phyloP scores from a whole-genome alignment of 1,284 basidiomycete genomes.

The Moniliophthora roreri region DNA sequence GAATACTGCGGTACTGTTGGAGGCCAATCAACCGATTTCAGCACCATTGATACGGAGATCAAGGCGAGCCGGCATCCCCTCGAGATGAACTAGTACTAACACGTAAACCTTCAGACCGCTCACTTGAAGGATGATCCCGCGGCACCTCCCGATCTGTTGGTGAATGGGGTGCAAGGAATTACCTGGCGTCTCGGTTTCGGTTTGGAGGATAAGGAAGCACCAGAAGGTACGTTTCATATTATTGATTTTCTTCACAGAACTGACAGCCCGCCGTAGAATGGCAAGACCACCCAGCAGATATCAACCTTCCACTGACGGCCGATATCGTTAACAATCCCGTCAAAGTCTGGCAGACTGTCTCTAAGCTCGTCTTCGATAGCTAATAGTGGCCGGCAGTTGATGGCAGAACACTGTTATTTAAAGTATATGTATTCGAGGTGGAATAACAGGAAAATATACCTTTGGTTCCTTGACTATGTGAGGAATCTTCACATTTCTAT shows the following conservation, averaged over 20 bases:
- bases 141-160: constrained; percentile 18
- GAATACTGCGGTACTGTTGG: constrained; percentile 59
- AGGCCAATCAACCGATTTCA: constrained; percentile 56
- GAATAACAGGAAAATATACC: too few species aligned
- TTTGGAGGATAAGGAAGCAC: constrained; percentile 14
- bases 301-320: constrained; percentile 24
- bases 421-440: too few species aligned
- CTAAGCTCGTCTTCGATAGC: too few species aligned
- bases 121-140: constrained; percentile 38
- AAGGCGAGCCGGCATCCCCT: constrained; percentile 36
- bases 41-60: constrained; percentile 56
- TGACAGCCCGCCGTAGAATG: constrained; percentile 21
- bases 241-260: not conserved
- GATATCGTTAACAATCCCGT: not conserved
- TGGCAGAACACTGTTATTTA: too few species aligned
- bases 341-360: too few species aligned
- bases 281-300: constrained; percentile 24
- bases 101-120: constrained; percentile 34
- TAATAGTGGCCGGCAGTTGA: too few species aligned
- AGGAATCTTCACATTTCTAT: too few species aligned
- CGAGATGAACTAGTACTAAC: not conserved
- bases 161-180: constrained; percentile 21
- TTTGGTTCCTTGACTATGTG: too few species aligned
- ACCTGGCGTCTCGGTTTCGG: constrained; percentile 22
- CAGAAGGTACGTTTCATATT: constrained; percentile 18